phyloP scores from a whole-genome alignment of 345 rosid species.

The Bretschneidera sinensis region DNA sequence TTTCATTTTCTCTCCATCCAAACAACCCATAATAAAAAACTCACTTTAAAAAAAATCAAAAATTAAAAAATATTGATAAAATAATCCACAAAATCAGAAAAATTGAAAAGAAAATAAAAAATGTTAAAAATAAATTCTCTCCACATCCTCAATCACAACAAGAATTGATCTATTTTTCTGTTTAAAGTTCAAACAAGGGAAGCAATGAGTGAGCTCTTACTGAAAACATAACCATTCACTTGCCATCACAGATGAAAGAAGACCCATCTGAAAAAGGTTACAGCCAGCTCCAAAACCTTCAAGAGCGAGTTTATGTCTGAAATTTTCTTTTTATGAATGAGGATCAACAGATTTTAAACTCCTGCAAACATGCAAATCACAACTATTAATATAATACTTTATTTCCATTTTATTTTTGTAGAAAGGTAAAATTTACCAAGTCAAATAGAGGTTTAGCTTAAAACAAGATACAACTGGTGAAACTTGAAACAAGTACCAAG shows the following conservation, averaged over 20 bases:
- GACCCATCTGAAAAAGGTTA: constrained; percentile 7
- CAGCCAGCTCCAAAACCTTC: constrained; percentile 67
- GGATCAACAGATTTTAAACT: constrained; percentile 86
- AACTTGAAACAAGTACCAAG: neutral
- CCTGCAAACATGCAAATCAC: constrained; percentile 45
- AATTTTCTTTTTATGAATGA: constrained; percentile 82
- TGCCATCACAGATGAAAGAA: constrained; percentile 2
- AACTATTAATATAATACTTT: neutral
- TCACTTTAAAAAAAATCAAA: no score
- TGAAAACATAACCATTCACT: neutral
- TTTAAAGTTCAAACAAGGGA: constrained; percentile 14
- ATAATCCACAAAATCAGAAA: no score
- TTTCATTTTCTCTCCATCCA: no score
- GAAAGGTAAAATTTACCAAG: neutral
- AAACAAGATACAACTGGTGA: neutral
- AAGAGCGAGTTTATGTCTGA: constrained; percentile 68
- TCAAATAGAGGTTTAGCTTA: neutral
- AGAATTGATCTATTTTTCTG: constrained; percentile 80
- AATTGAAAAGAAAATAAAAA: no score
- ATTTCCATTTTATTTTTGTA: neutral
- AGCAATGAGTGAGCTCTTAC: constrained; percentile 14
- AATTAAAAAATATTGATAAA: no score
- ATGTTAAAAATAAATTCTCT: no score
- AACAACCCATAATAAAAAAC: no score
- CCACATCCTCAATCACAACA: constrained; percentile 84